Base-by-base conservation (phyloP, 2,329 filamentous ascomycete genomes). In the Golovinomyces cichoracearum region DNA sequence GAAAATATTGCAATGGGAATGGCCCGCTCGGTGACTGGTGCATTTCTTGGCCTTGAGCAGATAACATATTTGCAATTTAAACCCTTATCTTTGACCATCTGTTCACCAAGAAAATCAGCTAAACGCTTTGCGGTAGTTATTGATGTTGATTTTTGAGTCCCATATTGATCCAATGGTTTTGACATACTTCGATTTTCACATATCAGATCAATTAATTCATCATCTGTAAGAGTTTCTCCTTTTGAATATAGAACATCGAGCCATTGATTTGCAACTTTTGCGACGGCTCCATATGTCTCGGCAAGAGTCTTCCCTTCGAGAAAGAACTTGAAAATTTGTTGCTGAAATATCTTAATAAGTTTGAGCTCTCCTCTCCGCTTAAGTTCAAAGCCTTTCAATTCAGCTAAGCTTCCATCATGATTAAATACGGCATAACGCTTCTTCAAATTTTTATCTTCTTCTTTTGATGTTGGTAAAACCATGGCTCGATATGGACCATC, bases 61-160 rank as follows among this genome's bases (percentile, higher is more conserved):
- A 99, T 94, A 62, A 99, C 94, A 63, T 95, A 99, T 65, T 95
- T 95, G 77, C 90, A 99, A 67, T 98, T 98, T 56, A 99, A 64
- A 3, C 90, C 90, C 64, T 95, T 98, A 65, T 99, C 92, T 61
- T 98, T 98, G 58, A 94, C 78, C 92, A 99, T 99, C 60, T 93
- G 85, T 61, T 94, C 88, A 31, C 90, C 90, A 53, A 99, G 62
- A 61, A 99, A 99, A 59, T 98, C 90, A 31, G 90, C 90, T 38
- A 99, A 66, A 53, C 90, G 84, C 58, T 80, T 90, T 10, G 90
- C 90, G 0, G 90, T 99, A 1, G 90, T 99, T 62, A 99, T 98
- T n/a, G 90, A 93, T 1, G 90, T 98, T 0, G 88, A 95, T 62
- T 99, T 98, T 58, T 98, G 92, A 6, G 67, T 68, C 17, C 86